Base-by-base conservation (phyloP, 192 early-diverging fungal species). In the Spinellus fusiger region DNA sequence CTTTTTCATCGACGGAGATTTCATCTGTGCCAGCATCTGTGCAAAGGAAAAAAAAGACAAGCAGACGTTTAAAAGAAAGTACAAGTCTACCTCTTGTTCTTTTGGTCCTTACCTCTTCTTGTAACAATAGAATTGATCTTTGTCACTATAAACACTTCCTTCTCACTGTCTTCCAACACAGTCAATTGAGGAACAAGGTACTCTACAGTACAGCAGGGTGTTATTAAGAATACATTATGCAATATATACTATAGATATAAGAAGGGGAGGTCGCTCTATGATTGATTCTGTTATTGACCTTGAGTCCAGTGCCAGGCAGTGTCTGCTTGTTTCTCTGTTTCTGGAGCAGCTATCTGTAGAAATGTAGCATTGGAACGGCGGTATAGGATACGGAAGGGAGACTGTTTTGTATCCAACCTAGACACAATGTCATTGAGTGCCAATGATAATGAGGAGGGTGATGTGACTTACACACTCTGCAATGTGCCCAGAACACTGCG, bases 121-220 rank as follows among this genome's bases (percentile, higher is more conserved):
- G 92, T 87, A n/a, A 94, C 92, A 48, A 93, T 75, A 40, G 93
- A 93, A 44, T 91, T 84, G 62, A 98, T 90, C 71, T 98, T 98
- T n/a, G 94, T 92, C 56, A 92, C 78, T 2, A 92, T 86, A 81
- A 88, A 98, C 38, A 83, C 85, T 51, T 92, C 89, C 52, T 86
- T 84, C 64, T 98, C 96, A 15, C 76, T 68, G 4, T 73, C 48
- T 69, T 96, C 93, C 53, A 98, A 73, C 35, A 80, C 84, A 5
- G 66, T 56, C 3, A 96, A 71, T 40, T 82, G 85, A 6, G 79
- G 69, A 54, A 82, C 66, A 6, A 96, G 79, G 66, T 93, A 91
- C 5, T 92, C 93, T 67, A 20, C 13, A n/a, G n/a, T n/a, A n/a
- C n/a, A n/a, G n/a, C n/a, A n/a, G 9, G 16, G 4, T n/a, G 33